Percentiles rank a stretch among this genome's conserved stretches.
Evolutionary conservation across 176 grass and related monocot genomes (phyloP).

Genomic region (Musa troglodytarum): DNA sequence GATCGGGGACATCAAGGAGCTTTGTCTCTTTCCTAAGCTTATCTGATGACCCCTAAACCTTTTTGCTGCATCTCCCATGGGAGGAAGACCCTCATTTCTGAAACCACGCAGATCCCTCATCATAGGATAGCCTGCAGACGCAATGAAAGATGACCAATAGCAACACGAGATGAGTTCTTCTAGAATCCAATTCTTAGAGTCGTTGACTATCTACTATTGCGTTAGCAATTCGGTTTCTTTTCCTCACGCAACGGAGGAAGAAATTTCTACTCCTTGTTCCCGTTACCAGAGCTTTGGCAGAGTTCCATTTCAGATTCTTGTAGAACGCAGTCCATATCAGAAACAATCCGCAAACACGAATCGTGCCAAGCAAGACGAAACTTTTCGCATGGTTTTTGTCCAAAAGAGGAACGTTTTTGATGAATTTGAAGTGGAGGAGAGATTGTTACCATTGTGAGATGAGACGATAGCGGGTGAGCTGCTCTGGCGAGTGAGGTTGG

Average conservation of each 20-base stretch:
- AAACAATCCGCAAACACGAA: neutral
- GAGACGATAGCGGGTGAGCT: slow-evolving; percentile 83
- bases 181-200: neutral
- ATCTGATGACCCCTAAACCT: slow-evolving; percentile 63
- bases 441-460: slow-evolving; percentile 55
- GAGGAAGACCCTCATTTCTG: slow-evolving; percentile 28
- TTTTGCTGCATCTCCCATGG: slow-evolving; percentile 10
- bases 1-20: slow-evolving; percentile 90
- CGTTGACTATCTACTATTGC: neutral
- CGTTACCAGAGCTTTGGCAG: neutral
- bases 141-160: neutral
- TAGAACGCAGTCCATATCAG: neutral
- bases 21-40: slow-evolving; percentile 86
- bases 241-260: no score
- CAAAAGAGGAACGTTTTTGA: neutral
- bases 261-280: no score
- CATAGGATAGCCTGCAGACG: neutral
- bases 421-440: neutral
- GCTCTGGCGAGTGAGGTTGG: slow-evolving; percentile 58
- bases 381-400: neutral
- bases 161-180: neutral
- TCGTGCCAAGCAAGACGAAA: neutral
- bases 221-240: no score
- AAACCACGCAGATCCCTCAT: slow-evolving; percentile 28
- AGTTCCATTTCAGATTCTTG: neutral